Evolutionary conservation across 148 eudicot species (phyloP), one percentile per base, ranked within the genome.

Genomic region (Rhododendron griersonianum): DNA sequence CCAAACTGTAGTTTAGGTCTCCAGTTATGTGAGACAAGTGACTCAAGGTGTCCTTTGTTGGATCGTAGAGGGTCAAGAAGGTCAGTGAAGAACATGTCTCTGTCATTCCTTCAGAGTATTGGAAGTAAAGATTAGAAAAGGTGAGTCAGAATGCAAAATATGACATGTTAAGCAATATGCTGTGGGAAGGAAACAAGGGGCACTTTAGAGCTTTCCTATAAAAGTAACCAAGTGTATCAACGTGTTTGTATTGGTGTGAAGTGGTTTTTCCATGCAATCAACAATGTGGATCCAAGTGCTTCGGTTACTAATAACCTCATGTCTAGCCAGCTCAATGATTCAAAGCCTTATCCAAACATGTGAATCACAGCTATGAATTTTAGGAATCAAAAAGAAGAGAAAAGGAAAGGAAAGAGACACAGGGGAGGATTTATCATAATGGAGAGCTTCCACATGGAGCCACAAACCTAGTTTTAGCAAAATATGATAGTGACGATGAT

Each of bases 61-160:
- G 96, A 85, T 95, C 94, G 50, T 91, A 88, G 35, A 97, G 93
- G 84, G 92, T 93, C 87, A 86, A 87, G 90, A 97, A 97, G 55
- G 99, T 94, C 59, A 97, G 85, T 80, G 99, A 97, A 35, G 99
- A 97, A 79, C 96, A 93, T 78, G 96, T 91, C 92, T 97, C 98
- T 23, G 99, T 97, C 99, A 95, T 94, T 80, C 99, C 99, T 96
- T 81, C 81, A 87, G 33, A 80, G 61, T 37, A 80, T 83, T 41
- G 53, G 39, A 77, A 63, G 41, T 75, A 77, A 63, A 55, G 28
- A 51, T 14, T 39, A 59, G 30, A 45, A 80, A 65, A 67, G 35
- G 16, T 11, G 39, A 80, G 21, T 77, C 28, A 82, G 81, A 81
- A 19, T 0, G 5, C 84, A 59, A 35, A 82, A 82, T 11, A 11